phyloP scores from a whole-genome alignment of 2,329 filamentous ascomycete genomes.

The Alternaria metachromatica region DNA sequence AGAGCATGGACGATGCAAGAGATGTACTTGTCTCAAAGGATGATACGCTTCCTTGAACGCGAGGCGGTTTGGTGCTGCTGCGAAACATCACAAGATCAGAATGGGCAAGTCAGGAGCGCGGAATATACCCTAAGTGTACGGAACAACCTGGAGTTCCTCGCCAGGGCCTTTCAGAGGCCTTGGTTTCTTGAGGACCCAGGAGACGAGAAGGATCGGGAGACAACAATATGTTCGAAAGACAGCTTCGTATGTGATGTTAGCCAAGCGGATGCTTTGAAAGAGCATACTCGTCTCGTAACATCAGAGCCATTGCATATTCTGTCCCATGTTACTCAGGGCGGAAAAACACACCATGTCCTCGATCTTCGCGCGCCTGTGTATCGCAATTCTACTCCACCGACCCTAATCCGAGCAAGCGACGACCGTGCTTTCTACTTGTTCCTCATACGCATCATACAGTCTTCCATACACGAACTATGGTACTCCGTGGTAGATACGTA shows the following conservation, averaged over 20 bases:
- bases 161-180: not conserved
- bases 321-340: not conserved
- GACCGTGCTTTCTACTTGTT: not conserved
- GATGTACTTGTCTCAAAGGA: not conserved
- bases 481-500: not conserved
- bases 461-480: accelerated
- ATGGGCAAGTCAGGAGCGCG: not conserved
- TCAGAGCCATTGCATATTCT: not conserved
- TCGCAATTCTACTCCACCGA: not conserved
- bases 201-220: accelerated
- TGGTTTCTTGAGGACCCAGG: not conserved
- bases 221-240: not conserved
- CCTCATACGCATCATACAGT: not conserved
- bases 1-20: not conserved
- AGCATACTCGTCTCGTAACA: accelerated
- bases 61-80: not conserved
- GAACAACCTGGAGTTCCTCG: too few species aligned
- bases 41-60: not conserved
- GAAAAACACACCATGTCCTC: not conserved
- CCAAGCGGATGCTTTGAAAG: accelerated
- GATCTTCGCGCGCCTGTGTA: not conserved
- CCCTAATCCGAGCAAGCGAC: not conserved
- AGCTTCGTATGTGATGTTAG: not conserved
- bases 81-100: not conserved
- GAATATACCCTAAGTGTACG: too few species aligned